Evolutionary conservation across 169 alveolate species (phyloP).

Genomic region (Eimeria sp.): DNA sequence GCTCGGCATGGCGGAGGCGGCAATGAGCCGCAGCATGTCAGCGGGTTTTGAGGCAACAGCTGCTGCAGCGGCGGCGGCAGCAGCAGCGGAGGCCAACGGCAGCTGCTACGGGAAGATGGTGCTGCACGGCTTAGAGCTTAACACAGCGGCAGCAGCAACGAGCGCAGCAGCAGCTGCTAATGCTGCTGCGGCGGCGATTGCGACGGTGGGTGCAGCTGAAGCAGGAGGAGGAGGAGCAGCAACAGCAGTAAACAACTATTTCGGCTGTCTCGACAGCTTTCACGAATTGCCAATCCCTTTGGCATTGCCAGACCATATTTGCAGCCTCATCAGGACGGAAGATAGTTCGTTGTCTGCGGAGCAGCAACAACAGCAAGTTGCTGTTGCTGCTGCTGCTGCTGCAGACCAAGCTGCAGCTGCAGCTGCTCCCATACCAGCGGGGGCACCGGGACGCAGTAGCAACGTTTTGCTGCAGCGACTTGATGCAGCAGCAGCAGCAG

Average conservation of each 20-base stretch:
- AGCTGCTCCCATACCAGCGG: slow-evolving; percentile 24
- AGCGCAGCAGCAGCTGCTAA: background rate
- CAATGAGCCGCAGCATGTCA: background rate
- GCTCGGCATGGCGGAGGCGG: slow-evolving; percentile 53
- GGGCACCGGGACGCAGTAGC: background rate
- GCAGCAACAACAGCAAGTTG: slow-evolving; percentile 39
- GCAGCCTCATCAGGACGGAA: background rate
- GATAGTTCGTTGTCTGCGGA: background rate
- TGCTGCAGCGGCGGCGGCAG: slow-evolving; percentile 32
- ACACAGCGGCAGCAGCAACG: background rate
- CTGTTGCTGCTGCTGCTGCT: background rate
- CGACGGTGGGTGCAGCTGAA: background rate
- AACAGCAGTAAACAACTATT: background rate
- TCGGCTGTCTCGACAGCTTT: slow-evolving; percentile 51
- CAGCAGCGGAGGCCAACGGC: slow-evolving; percentile 21
- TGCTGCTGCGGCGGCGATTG: background rate
- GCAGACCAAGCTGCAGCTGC: background rate
- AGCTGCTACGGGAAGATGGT: slow-evolving; percentile 35
- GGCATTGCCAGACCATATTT: slow-evolving; percentile 2
- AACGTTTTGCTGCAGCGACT: background rate
- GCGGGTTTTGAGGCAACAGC: background rate
- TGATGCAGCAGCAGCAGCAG: slow-evolving; percentile 27
- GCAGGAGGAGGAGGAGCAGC: slow-evolving; percentile 8
- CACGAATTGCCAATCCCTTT: slow-evolving; percentile 50
- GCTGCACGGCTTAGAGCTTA: slow-evolving; percentile 10